phyloP scores from a whole-genome alignment of 208 protist species.

The Angomonas deanei region DNA sequence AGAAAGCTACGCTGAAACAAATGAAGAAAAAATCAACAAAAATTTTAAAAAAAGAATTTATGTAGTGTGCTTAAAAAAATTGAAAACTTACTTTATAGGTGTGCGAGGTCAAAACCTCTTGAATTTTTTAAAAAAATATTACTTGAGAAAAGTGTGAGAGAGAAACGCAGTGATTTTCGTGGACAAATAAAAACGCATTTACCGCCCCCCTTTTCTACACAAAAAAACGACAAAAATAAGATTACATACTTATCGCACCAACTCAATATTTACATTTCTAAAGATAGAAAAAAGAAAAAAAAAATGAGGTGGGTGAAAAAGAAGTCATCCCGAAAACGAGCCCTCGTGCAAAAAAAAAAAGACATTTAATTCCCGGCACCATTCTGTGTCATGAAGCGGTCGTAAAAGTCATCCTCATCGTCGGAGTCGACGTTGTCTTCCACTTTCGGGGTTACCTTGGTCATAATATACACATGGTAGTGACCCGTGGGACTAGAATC shows the following conservation, averaged over 20 bases:
- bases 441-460: constrained; percentile 49
- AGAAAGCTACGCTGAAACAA: not conserved
- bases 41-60: constrained; percentile 5
- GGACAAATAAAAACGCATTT: no score
- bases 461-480: constrained; percentile 92
- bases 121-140: no score
- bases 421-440: constrained; percentile 53
- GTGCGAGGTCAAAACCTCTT: no score
- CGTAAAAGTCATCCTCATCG: constrained; percentile 92
- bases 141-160: no score
- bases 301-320: constrained; percentile 3
- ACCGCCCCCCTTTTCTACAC: no score
- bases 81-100: constrained; percentile 3
- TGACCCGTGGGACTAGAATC: constrained; percentile 67
- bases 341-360: constrained; percentile 5
- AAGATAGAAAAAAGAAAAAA: constrained; percentile 7
- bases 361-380: constrained; percentile 13
- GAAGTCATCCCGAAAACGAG: no score
- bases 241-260: no score
- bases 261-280: no score
- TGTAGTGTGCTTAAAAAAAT: not conserved
- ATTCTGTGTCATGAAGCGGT: constrained; percentile 89
- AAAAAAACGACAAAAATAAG: no score
- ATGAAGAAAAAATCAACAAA: constrained; percentile 12
- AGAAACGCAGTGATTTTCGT: no score